Base-by-base conservation (phyloP, 73 alveolate species). In the Paramecium sonneborni region DNA sequence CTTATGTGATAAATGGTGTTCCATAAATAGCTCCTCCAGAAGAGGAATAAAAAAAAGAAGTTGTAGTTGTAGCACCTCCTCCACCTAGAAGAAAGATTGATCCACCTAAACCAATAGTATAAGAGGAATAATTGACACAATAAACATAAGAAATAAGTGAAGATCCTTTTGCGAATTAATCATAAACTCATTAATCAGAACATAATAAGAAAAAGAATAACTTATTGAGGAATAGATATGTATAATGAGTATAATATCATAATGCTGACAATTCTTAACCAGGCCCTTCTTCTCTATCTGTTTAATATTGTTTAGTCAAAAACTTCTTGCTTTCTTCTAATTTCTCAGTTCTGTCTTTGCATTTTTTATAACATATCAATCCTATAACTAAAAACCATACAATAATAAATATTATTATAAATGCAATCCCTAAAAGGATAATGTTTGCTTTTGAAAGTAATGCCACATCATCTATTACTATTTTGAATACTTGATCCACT, bases 241-340 rank as follows among this genome's bases (percentile, higher is more conserved):
- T 62, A 62, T 62, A 62, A 62, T 62, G 84, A 62, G 46, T 62
- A 62, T 62, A 52, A 52, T 52, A 62, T 62, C 84, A 62, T 32
- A 62, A 12, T 62, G 39, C 39, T 62, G 84, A 30, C 12, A 62
- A 62, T 62, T 62, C 84, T 62, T 62, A 62, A 32, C 26, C 84
- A 62, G 84, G 39, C 6, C 84, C 84, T 6, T 62, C 84, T 62
- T 62, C 84, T 14, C 12, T 62, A 6, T 62, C 84, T 0, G 12
- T 26, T 62, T 62, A 12, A 62, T 24, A 32, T 62, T 62, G 23
- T 26, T 26, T 15, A 1, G 23, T 6, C 26, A 62, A 62, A 14
- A 32, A 11, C 7, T 62, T 62, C 44, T 62, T 14, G 20, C 11
- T 32, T 30, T 32, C 84, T 62, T 62, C 84, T 26, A 62, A 62